A percentile compares a stretch with the other conserved stretches of the same genome.
Conservation (phyloP, 345 rosid genomes). For the Populus alba region DNA sequence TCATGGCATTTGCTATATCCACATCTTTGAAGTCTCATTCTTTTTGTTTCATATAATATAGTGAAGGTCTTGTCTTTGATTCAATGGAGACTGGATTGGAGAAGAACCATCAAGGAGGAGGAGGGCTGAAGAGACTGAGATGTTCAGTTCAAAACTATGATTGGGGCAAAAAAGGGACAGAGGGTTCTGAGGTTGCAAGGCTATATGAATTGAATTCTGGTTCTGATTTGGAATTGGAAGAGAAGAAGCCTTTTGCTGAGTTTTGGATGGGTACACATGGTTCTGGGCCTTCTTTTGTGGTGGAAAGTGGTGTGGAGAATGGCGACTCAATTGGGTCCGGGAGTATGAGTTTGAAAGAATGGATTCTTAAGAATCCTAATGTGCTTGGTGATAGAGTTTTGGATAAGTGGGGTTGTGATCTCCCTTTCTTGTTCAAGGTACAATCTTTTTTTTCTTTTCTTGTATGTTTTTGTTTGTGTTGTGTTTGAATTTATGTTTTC, state of each 20-base stretch:
- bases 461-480: not conserved
- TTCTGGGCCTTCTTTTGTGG: slow-evolving; percentile 81
- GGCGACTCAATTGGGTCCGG: slow-evolving; percentile 27
- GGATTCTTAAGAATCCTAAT: slow-evolving; percentile 65
- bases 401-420: slow-evolving; percentile 91
- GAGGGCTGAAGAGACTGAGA: slow-evolving; percentile 41
- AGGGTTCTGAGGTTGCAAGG: slow-evolving; percentile 63
- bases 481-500: not conserved
- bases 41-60: not conserved
- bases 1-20: not conserved
- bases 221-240: slow-evolving; percentile 25
- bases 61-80: not conserved
- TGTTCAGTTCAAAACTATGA: slow-evolving; percentile 80
- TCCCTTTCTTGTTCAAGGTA: slow-evolving; percentile 97
- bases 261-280: slow-evolving; percentile 85
- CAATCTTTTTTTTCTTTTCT: not conserved
- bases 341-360: slow-evolving; percentile 52
- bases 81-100: slow-evolving; percentile 24
- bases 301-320: slow-evolving; percentile 25
- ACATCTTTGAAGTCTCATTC: not conserved
- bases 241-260: slow-evolving; percentile 65
- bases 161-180: slow-evolving; percentile 72
- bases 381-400: slow-evolving; percentile 75
- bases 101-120: not conserved
- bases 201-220: slow-evolving; percentile 60